These are phyloP conservation scores for Coemansia biformis DNA, from an alignment of 192 early-diverging fungal genomes.

Conservation along the genomic window DNA sequence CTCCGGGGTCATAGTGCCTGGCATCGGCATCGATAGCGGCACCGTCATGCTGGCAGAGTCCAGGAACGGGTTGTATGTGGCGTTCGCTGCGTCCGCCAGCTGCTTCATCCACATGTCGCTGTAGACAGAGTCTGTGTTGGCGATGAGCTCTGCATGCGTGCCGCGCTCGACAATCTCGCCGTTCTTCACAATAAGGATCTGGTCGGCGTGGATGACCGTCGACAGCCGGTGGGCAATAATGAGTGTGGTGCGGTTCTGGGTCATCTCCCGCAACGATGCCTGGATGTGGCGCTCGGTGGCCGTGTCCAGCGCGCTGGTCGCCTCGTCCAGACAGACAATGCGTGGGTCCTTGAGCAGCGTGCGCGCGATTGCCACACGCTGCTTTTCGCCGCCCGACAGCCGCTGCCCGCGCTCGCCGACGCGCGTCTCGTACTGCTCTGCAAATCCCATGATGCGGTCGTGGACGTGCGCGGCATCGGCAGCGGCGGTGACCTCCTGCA, in stretches of 20 bases:
- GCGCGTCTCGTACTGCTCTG: conserved; percentile 74
- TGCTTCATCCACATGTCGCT: conserved; percentile 92
- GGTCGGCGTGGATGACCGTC: conserved; percentile 79
- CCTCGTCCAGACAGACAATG: conserved; percentile 89
- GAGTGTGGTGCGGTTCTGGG: conserved; percentile 76
- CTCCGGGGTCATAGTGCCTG: conserved; percentile 11
- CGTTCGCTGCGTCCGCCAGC: conserved; percentile 55
- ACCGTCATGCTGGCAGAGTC: conserved; percentile 12
- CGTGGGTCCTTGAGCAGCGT: conserved; percentile 89
- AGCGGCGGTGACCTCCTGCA: conserved; percentile 65
- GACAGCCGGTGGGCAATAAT: conserved; percentile 81
- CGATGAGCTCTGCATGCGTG: conserved; percentile 72
- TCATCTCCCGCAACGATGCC: conserved; percentile 68
- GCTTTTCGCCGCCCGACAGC: conserved; percentile 90
- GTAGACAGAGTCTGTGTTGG: conserved; percentile 56
- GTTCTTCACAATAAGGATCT: conserved; percentile 81
- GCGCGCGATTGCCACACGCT: conserved; percentile 85
- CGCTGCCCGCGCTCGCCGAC: conserved; percentile 90
- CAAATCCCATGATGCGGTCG: conserved; percentile 66
- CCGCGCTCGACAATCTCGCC: conserved; percentile 79
- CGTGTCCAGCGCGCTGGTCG: conserved; percentile 81
- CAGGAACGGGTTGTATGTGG: conserved; percentile 29
- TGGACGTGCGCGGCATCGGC: conserved; percentile 73
- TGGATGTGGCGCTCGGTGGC: conserved; percentile 90
- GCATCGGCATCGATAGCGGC: conserved; percentile 15